Base-by-base conservation (phyloP, 352 stramenopile genomes). In the Thraustochytrium striatum region DNA sequence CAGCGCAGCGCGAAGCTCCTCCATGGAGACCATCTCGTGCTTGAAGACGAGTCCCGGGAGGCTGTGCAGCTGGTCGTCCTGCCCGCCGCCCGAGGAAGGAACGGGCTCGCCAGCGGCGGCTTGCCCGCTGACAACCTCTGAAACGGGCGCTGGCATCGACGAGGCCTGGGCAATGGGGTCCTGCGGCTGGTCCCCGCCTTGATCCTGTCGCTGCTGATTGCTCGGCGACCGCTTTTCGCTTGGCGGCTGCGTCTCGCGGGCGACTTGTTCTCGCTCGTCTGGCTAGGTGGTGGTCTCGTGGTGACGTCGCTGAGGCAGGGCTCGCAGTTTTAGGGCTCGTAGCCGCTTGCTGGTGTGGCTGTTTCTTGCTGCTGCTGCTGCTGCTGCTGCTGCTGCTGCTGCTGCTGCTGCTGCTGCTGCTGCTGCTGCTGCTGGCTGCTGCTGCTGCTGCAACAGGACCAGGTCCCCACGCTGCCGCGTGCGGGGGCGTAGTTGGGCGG, bases 1-100 rank as follows among this genome's bases (percentile, higher is more conserved):
- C n/a, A n/a, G n/a, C n/a, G n/a, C n/a, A n/a, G 59, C 59, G 25
- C 59, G 59, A 8, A 70, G 65, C 8, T 75, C 65, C 30, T 75
- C 65, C n/a, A 38, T 30, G 5, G 65, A 75, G 5, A 75, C n/a
- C 44, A 61, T 75, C 30, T 75, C 65, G 30, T 62, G 52, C 13
- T 32, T 19, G 36, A 62, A 75, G 5, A 75, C 65, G 32, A 75
- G 52, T 19, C 41, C 65, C 3, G 21, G 44, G 8, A 47, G 30
- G 7, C 38, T 32, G 47, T 75, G 65, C 7, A 70, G 59, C 13
- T 30, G 53, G 35, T 70, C 59, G 59, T 70, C 58, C 33, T 43
- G 38, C 13, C 21, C 9, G 25, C 9, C 28, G 28, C n/a, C 28
- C 58, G 19, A 33, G 25, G 16, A 69, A 47, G 33, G 58, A 47